Evolutionary conservation across 208 protist genomes (phyloP), one percentile per base, ranked within the genome.

Genomic region (Trypanosoma boissoni): DNA sequence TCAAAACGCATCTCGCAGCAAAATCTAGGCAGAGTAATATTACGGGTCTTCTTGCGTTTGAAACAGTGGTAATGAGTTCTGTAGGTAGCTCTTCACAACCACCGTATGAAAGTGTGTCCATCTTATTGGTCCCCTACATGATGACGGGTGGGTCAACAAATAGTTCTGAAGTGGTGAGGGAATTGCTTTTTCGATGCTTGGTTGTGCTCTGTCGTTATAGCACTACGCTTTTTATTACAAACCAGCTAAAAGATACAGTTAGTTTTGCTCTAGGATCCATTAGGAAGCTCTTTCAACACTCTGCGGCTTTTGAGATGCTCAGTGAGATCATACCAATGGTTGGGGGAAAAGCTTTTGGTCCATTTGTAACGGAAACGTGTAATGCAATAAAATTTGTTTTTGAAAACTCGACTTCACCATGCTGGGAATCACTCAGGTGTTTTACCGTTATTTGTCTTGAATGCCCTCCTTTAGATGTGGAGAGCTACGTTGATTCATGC

Each of bases 51-150:
- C 57, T 94, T 4, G 87, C 82, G 0, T 94, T 94, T 68, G 76
- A 94, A 62, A 81, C 87, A n/a, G 80, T 94, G 20, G 78, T 89
- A 7, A 88, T 80, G 58, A 88, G 78, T 65, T 84, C 78, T 24
- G 72, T 75, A 9, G 78, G 76, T 27, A 54, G 36, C 34, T 58
- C 56, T 20, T 65, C 68, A 24, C 58, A 59, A 41, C 58, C 83
- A 18, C 64, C 58, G 8, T 91, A 92, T 64, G 84, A 95, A 52
- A 74, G 87, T 53, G 62, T 95, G 3, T 84, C 83, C 8, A 69
- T 74, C n/a, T 69, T 95, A 52, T 68, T 95, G 8, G 66, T 76
- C 3, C 88, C 88, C 3, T 92, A 80, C 64, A 59, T 94, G 12
- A 68, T 83, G 26, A 74, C 59, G n/a, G 64, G 62, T 21, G 76